Evolutionary conservation across 2,329 filamentous ascomycete genomes (phyloP), one percentile per base, ranked within the genome.

Genomic region (Epichloe hybrida): DNA sequence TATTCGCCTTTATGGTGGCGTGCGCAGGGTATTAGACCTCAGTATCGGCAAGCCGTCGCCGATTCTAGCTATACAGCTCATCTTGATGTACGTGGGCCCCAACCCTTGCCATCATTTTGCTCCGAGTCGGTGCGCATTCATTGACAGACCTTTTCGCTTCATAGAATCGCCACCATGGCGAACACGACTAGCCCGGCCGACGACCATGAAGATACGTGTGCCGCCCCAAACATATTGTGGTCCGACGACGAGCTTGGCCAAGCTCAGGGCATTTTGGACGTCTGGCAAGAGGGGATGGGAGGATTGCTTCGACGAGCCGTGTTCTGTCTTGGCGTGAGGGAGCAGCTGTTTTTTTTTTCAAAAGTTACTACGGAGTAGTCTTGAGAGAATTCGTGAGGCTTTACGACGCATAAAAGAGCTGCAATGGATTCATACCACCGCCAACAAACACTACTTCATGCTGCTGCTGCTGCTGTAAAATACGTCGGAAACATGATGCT

Each of bases 121-220:
- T 3, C 9, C 40, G 40, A 23, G 9, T 43, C 20, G 9, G 5
- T 9, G 11, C 8, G 17, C 20, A 3, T 21, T 21, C 2, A 40
- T 23, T 46, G 17, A 46, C 42, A 34, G 17, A 23, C 11, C 12
- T 21, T 12, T n/a, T 21, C 4, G 6, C 13, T 35, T 23, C 5
- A 15, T 27, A 50, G 49, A n/a, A 50, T 51, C 23, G 44, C 50
- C 21, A 46, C 43, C 50, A 47, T 51, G 45, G 39, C 44, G 4
- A 48, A 51, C 31, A 48, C 50, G n/a, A 51, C 50, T 12, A 51
- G 50, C 39, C 50, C 50, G 11, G 50, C 50, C 21, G 37, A 34
- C 11, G 31, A 50, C 37, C 49, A 50, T 34, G 38, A 48, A 42
- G 21, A 48, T 51, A 8, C 17, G 38, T 3, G 4, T 45, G 7